A percentile compares a stretch with the other conserved stretches of the same genome.
These are phyloP conservation scores for Aegilops tauschii DNA, from an alignment of 176 grass and related monocot genomes.

Conservation along the genomic window DNA sequence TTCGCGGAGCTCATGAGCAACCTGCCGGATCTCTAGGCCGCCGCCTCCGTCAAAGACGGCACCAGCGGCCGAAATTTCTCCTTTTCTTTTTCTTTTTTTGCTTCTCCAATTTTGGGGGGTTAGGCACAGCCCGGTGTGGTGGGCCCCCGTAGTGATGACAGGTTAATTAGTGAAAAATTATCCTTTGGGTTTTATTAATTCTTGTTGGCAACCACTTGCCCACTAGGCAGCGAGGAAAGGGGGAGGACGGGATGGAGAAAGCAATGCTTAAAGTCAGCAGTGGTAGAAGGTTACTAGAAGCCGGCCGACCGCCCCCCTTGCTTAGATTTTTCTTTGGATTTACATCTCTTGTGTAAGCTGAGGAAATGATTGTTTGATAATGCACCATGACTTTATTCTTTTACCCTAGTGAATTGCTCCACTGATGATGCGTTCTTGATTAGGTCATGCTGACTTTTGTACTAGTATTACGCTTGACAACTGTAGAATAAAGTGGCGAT, in stretches of 20 bases:
- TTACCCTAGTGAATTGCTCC: background rate
- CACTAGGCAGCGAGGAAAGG: background rate
- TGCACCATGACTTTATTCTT: constrained; percentile 46
- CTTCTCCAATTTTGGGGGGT: background rate
- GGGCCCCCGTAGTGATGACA: constrained; percentile 18
- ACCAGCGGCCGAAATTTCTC: background rate
- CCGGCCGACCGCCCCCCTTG: constrained; percentile 18
- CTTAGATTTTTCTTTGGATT: constrained; percentile 25
- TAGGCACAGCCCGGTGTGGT: background rate
- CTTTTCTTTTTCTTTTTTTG: background rate
- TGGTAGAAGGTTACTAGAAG: background rate
- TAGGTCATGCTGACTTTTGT: constrained; percentile 18
- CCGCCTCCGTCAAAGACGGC: constrained; percentile 15
- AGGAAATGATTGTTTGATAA: constrained; percentile 34
- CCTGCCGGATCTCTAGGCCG: constrained; percentile 40
- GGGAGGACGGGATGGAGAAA: background rate
- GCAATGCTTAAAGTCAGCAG: background rate
- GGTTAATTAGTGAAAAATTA: constrained; percentile 16
- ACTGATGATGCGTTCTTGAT: constrained; percentile 1
- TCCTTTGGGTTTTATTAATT: background rate
- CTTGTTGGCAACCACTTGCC: background rate
- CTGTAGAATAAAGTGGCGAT: no score
- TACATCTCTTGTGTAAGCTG: constrained; percentile 33
- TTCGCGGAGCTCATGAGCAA: constrained; percentile 42
- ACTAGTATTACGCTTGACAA: no score